phyloP scores from a whole-genome alignment of 2,329 filamentous ascomycete species.

The Alternaria sp. region DNA sequence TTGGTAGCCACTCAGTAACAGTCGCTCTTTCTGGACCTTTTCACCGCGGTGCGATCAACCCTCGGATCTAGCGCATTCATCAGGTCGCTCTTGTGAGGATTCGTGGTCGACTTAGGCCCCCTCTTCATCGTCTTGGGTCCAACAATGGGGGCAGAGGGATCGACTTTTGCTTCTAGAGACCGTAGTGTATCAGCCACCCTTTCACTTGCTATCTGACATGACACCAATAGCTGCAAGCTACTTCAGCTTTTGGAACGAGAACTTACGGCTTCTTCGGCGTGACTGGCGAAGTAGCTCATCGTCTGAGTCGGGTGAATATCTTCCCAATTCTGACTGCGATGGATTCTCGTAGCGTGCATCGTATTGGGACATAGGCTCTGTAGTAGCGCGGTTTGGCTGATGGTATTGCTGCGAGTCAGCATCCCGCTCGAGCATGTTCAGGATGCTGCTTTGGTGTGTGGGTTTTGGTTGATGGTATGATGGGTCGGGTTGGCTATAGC shows the following conservation, averaged over 20 bases:
- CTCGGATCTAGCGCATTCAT: conserved; percentile 30
- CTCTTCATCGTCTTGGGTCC: not conserved
- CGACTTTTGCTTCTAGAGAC: conserved; percentile 23
- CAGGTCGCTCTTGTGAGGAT: conserved; percentile 20
- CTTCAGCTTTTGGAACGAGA: not conserved
- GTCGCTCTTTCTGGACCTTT: conserved; percentile 8
- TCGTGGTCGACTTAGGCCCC: conserved; percentile 7
- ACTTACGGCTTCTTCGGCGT: conserved; percentile 14
- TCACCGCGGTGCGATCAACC: conserved; percentile 19
- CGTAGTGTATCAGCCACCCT: not conserved
- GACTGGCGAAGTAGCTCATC: conserved; percentile 5
- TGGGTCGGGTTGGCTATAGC: conserved; percentile 10
- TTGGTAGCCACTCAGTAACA: not conserved
- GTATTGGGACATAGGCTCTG: conserved; percentile 8
- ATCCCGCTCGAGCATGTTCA: conserved; percentile 5
- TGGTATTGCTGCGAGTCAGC: not conserved
- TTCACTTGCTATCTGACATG: not conserved
- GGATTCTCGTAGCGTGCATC: not conserved
- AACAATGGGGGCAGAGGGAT: not conserved
- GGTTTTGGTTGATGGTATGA: conserved; percentile 17
- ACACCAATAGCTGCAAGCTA: not conserved
- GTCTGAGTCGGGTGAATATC: conserved; percentile 6
- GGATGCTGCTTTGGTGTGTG: conserved; percentile 6
- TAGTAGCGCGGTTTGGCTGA: not conserved
- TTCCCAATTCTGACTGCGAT: not conserved